phyloP scores from a whole-genome alignment of 192 early-diverging fungal species.

The Coemansia guatemalensis region DNA sequence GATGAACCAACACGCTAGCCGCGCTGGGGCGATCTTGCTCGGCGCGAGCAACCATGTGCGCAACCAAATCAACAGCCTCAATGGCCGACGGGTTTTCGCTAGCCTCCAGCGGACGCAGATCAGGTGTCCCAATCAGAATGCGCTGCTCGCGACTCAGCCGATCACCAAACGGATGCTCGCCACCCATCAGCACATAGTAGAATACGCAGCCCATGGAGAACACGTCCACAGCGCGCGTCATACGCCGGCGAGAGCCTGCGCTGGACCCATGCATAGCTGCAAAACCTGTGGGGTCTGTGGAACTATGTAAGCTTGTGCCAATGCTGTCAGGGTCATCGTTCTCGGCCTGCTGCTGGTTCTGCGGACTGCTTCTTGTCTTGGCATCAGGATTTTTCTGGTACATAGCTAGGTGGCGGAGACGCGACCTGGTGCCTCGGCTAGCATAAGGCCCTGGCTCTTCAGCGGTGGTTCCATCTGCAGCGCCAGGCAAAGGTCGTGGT shows the following conservation, averaged over 20 bases:
- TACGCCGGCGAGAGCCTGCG: slow-evolving; percentile 35
- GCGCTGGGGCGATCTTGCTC: slow-evolving; percentile 80
- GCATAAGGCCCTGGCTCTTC: slow-evolving; percentile 50
- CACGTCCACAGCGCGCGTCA: slow-evolving; percentile 91
- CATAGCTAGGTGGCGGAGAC: slow-evolving; percentile 35
- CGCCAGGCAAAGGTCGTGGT: slow-evolving; percentile 31
- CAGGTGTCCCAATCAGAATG: slow-evolving; percentile 75
- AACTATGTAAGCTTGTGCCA: slow-evolving; percentile 15
- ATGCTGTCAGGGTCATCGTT: slow-evolving; percentile 32
- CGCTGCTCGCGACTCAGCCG: slow-evolving; percentile 85
- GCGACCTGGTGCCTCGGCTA: slow-evolving; percentile 45
- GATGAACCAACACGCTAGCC: slow-evolving; percentile 77
- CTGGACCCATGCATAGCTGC: slow-evolving; percentile 7
- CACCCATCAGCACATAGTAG: slow-evolving; percentile 86
- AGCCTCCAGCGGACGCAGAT: slow-evolving; percentile 71
- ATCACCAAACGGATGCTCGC: slow-evolving; percentile 96
- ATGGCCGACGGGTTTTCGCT: slow-evolving; percentile 65
- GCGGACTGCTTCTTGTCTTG: not conserved
- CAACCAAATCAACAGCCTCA: slow-evolving; percentile 89
- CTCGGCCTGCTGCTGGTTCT: slow-evolving; percentile 14
- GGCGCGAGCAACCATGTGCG: slow-evolving; percentile 81
- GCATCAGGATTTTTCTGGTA: slow-evolving; percentile 6
- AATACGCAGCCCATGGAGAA: slow-evolving; percentile 96
- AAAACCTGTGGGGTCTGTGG: slow-evolving; percentile 18
- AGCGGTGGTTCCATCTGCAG: not conserved